Base-by-base conservation (phyloP, 75 land plant genomes). In the Sequoia sempervirens region DNA sequence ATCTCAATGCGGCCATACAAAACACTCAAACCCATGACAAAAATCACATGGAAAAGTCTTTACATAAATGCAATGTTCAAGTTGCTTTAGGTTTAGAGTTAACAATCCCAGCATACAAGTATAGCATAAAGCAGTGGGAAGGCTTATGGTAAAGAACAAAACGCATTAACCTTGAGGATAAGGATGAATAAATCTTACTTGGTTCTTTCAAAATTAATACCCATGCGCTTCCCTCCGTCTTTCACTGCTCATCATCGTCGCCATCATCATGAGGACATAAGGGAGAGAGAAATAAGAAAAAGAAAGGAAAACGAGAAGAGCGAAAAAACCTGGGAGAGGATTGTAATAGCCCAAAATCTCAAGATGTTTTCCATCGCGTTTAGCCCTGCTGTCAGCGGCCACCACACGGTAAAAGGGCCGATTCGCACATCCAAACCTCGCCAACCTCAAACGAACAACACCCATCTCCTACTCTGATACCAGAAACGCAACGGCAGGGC, bases 221-320 rank as follows among this genome's bases (percentile, higher is more conserved):
- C 99, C 94, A 95, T 97, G 34, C 97, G 88, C 87, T 97, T 97
- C 78, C 93, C 91, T 56, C 97, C 99, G 87, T 97, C 99, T 85
- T 94, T 90, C 38, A 93, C 98, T 96, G 85, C 4, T 87, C 23
- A 70, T 79, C 4, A 20, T 3, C 53, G 53, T 50, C 53, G 53
- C 15, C 53, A 50, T 50, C 53, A 50, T 50, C 53, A 50, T 50
- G 3, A 50, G 53, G 14, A 3, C 14, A 2, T 50, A 13, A 12
- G 14, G 2, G 12, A 50, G 1, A 56, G 61, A 56, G 61, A 18
- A 56, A 56, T 17, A 56, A 37, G 23, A 74, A 17, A 17, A 34
- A 1, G 4, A 36, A 12, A 36, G 30, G 52, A 43, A 69, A 45
- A 45, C 80, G 75, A 3, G 68, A 36, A 28, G 18, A 10, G 28